Base-by-base conservation (phyloP, 805 yeast species). In the Candida maltosa region DNA sequence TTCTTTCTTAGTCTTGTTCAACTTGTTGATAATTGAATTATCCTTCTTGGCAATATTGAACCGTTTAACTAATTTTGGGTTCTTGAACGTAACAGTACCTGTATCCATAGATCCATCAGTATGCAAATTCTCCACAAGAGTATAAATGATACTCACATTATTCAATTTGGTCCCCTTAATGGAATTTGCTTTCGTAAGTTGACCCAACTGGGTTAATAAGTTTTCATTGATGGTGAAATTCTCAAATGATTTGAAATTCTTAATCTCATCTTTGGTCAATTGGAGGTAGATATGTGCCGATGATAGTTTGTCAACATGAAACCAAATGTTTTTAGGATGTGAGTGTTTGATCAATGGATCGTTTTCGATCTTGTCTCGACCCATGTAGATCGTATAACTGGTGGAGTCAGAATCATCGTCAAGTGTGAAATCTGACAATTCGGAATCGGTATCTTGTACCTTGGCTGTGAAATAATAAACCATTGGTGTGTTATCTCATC, bases 221-320 rank as follows among this genome's bases (percentile, higher is more conserved):
- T 58, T 69, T 11, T 65, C 62, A 1, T 83, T 51, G 4, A 67
- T 41, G 16, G 39, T 35, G 30, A 65, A 49, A 8, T 51, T 49
- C 15, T 63, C 83, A 12, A 83, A 73, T 3, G 34, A 25, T 32
- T 44, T 39, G 28, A 52, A 51, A 17, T 60, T 61, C 4, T 67
- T 73, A 54, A 74, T 59, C 16, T 64, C 62, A 16, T 69, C 74
- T 2, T 53, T 51, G 2, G 69, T 61, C 15, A 80, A 56, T 37
- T 86, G 72, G 18, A 83, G 60, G 48, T 86, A 86, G 7, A 86
- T 70, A 52, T 86, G 95, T 0, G 89, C 93, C 29, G 87, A 79
- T 4, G 87, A 80, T 31, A 77, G 65, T 44, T 80, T 81, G 45
- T 83, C 89, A 6, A 82, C 87, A 55, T 84, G 94, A 50, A 86